Percentiles rank a stretch among this genome's conserved stretches.
Evolutionary conservation across 495 filamentous ascomycete genomes (phyloP).

Genomic region (Cercophora sp.): DNA sequence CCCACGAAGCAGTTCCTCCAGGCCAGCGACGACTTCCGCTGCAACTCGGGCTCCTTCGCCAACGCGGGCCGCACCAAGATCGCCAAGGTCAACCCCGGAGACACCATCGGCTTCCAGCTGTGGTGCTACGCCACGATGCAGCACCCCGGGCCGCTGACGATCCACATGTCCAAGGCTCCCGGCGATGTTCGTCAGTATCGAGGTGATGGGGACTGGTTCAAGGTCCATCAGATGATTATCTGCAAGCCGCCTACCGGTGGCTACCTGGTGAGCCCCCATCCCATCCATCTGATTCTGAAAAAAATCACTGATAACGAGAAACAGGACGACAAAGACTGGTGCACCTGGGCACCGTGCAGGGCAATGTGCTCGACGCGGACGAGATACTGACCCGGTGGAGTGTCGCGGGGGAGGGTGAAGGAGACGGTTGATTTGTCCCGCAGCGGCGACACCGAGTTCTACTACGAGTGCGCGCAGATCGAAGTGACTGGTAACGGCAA

Average conservation of each 20-base stretch:
- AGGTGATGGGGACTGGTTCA: conserved; percentile 37
- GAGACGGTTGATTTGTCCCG: too few relatives aligned
- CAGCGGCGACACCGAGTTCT: conserved; percentile 38
- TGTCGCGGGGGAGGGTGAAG: too few relatives aligned
- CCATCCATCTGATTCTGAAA: too few relatives aligned
- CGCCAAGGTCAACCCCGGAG: conserved; percentile 17
- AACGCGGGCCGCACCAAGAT: conserved; percentile 17
- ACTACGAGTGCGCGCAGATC: conserved; percentile 50
- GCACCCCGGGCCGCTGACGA: conserved; percentile 28
- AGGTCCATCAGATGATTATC: conserved; percentile 35
- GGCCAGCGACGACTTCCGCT: conserved; percentile 31
- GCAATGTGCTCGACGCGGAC: conserved; percentile 46
- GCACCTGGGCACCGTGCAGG: conserved; percentile 21
- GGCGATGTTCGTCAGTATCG: conserved; percentile 28
- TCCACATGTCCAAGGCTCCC: conserved; percentile 37
- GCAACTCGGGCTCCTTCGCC: conserved; percentile 19
- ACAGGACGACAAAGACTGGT: conserved; percentile 25
- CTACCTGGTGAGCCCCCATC: conserved; percentile 6
- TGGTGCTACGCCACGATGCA: conserved; percentile 25
- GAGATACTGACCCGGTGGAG: conserved; percentile 48
- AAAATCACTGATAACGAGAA: too few relatives aligned
- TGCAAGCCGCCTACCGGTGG: conserved; percentile 8
- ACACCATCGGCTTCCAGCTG: conserved; percentile 30
- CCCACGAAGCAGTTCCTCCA: conserved; percentile 26
- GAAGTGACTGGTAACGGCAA: conserved; percentile 42